Conservation (phyloP, 164 flowering plant genomes). For the Annona cherimola region DNA sequence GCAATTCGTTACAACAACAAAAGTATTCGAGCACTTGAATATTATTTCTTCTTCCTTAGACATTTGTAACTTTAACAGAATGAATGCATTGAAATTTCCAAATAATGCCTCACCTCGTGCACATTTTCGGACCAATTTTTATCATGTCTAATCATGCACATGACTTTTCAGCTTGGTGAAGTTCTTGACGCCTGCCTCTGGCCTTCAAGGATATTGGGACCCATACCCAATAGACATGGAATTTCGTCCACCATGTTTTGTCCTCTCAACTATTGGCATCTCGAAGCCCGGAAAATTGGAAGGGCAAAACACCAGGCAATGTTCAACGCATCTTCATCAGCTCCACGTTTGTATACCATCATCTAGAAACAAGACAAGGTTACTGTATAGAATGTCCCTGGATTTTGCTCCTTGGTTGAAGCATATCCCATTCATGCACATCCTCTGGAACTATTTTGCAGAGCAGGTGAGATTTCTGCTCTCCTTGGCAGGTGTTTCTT, state of each 20-base stretch:
- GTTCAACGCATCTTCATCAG: slow-evolving; percentile 91
- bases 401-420: slow-evolving; percentile 87
- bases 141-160: not conserved
- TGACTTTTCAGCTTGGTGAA: slow-evolving; percentile 72
- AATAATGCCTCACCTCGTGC: not conserved
- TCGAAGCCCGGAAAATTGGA: slow-evolving; percentile 95
- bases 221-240: slow-evolving; percentile 99
- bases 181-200: slow-evolving; percentile 87
- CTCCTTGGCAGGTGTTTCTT: not conserved
- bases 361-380: slow-evolving; percentile 65
- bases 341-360: slow-evolving; percentile 95
- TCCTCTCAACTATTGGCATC: slow-evolving; percentile 90
- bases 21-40: not conserved
- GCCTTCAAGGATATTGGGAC: slow-evolving; percentile 98
- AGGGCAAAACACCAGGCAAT: slow-evolving; percentile 74
- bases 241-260: slow-evolving; percentile 96
- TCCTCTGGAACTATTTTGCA: slow-evolving; percentile 91
- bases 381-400: slow-evolving; percentile 92
- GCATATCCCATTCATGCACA: slow-evolving; percentile 78
- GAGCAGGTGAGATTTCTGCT: slow-evolving; percentile 55
- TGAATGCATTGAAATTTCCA: too few species aligned
- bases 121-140: not conserved
- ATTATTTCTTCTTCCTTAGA: not conserved
- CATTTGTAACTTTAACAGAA: not conserved
- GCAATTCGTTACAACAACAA: too few species aligned